Percentiles rank a stretch among this genome's conserved stretches.
These are phyloP conservation scores for Gamsiella multidivaricata DNA, from an alignment of 192 early-diverging fungal species.

Conservation along the genomic window DNA sequence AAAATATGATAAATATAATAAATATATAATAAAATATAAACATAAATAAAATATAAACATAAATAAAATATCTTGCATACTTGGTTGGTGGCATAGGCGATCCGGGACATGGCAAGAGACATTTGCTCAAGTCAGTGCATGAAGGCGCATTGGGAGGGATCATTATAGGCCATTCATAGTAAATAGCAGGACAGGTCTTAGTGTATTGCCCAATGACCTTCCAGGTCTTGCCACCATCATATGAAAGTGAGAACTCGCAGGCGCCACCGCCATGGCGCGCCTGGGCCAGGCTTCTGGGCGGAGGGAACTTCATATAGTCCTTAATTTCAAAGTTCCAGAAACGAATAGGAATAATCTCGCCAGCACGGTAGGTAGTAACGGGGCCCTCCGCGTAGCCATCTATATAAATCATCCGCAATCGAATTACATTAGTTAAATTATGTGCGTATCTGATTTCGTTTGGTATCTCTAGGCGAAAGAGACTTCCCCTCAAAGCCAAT, in stretches of 20 bases:
- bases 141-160: conserved; percentile 41
- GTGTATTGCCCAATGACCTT: conserved; percentile 38
- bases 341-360: conserved; percentile 9
- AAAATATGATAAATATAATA: neutral
- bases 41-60: neutral
- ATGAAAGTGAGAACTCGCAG: conserved; percentile 16
- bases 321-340: conserved; percentile 33
- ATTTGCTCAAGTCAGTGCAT: conserved; percentile 33
- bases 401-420: conserved; percentile 5
- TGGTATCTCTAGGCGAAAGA: too few species aligned
- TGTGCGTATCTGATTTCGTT: too few species aligned
- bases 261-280: conserved; percentile 32
- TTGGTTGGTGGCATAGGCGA: conserved; percentile 70
- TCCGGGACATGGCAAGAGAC: conserved; percentile 67
- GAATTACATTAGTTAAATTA: too few species aligned
- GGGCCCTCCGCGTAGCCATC: conserved; percentile 28
- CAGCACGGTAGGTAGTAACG: conserved; percentile 49
- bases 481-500: conserved; percentile 16
- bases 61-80: neutral
- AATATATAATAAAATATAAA: too few species aligned
- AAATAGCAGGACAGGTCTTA: conserved; percentile 37
- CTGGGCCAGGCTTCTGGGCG: conserved; percentile 36
- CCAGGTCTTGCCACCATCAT: conserved; percentile 68
- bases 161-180: conserved; percentile 37
- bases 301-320: conserved; percentile 28